Base-by-base conservation (phyloP, 2,329 filamentous ascomycete genomes). In the Torrubiella hemipterigena region DNA sequence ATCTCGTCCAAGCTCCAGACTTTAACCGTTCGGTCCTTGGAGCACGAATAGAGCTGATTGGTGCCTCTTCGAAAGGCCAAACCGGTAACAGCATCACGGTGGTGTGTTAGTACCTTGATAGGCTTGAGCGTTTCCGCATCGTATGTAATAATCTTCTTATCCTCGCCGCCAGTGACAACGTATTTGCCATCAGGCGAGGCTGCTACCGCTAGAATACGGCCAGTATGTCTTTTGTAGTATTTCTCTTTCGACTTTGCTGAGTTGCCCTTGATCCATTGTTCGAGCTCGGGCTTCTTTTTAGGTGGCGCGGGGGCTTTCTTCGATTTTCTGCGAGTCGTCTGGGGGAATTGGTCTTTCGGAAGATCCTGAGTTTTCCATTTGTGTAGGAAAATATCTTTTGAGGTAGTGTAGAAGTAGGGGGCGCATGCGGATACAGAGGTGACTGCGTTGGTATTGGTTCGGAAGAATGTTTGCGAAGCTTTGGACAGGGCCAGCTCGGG, bases 1-100 rank as follows among this genome's bases (percentile, higher is more conserved):
- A 94, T 68, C 52, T 93, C 86, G 44, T 94, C 81, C 26, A 95
- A 63, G 42, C 81, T 89, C 85, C 89, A 98, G 19, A 93, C 81
- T 56, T 96, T 96, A 50, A 98, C 80, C 3, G 89, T 94, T 25
- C 91, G 75, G 56, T 98, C 91, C 47, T 80, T 82, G 32, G 84
- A 91, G 35, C 81, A 80, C 4, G 85, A 93, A 60, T 93, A 98
- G 14, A 98, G 63, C 56, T 95, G 87, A 48, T 95, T 93, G 12
- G 82, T 87, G 30, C 81, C 83, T 39, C 83, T 70, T 22, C 86
- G 78, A 52, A 98, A 98, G 1, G 79, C 81, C 13, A 98, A 63
- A 1, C 80, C 79, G 6, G 82, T 89, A 30, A 98, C 76, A 12
- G 84, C 73, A 48, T 93, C 91, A 38, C 91, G 76, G 58, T 98